phyloP scores from a whole-genome alignment of 305 asterid genomes.

The Nicotiana rustica region DNA sequence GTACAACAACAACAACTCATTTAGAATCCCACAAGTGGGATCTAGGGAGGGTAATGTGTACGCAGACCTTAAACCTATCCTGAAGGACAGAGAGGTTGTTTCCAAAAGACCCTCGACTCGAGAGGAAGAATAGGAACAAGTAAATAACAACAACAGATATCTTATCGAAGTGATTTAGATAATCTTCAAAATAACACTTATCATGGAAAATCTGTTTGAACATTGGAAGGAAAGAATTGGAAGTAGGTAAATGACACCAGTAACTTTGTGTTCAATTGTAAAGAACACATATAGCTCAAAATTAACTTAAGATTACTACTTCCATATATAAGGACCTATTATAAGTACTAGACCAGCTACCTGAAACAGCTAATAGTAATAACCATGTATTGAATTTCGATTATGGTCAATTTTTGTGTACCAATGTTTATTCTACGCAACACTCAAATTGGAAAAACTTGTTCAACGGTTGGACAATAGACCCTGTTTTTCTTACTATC shows the following conservation, averaged over 20 bases:
- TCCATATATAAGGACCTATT: background rate
- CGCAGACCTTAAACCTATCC: no score
- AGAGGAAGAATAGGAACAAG: no score
- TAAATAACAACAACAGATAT: no score
- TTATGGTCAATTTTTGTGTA: background rate
- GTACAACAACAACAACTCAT: no score
- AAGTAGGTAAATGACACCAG: background rate
- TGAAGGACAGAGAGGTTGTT: no score
- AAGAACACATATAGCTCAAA: no score
- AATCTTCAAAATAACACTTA: background rate
- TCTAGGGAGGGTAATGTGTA: no score
- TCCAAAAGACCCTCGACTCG: no score
- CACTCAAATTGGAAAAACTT: background rate
- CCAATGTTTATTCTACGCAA: background rate
- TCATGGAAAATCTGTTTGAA: background rate
- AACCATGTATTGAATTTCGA: background rate
- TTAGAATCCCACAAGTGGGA: no score
- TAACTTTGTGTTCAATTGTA: background rate
- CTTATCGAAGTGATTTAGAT: no score
- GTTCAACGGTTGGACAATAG: background rate
- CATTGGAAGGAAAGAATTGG: no score
- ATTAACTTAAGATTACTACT: no score
- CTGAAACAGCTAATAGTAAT: background rate
- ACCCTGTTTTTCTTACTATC: background rate
- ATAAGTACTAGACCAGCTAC: background rate